A percentile compares a stretch with the other conserved stretches of the same genome.
phyloP scores from a whole-genome alignment of 257 asterid species.

The Solanum paucissectum region DNA sequence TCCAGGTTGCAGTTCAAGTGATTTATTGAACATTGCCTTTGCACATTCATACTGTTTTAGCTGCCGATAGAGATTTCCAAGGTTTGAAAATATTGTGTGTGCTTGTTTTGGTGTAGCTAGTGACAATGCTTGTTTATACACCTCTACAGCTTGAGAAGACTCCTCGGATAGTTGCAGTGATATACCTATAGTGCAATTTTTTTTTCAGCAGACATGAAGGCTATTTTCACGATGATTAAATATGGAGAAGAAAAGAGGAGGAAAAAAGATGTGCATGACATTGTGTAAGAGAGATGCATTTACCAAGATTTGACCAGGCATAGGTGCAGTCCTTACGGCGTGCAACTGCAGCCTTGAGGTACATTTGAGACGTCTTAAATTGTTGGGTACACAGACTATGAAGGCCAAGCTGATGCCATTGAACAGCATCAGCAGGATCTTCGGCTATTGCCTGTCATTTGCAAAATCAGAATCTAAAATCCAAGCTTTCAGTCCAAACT shows the following conservation, averaged over 20 bases:
- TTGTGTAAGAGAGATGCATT: background rate
- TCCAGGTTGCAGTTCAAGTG: slow-evolving; percentile 91
- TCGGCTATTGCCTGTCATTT: slow-evolving; percentile 69
- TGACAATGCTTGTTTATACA: slow-evolving; percentile 67
- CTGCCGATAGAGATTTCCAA: slow-evolving; percentile 84
- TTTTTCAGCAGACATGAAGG: background rate
- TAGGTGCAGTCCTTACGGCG: slow-evolving; percentile 64
- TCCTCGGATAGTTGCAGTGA: slow-evolving; percentile 74
- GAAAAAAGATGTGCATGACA: background rate
- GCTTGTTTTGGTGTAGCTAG: slow-evolving; percentile 68
- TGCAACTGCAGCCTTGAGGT: slow-evolving; percentile 78
- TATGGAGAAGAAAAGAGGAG: background rate
- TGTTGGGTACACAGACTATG: slow-evolving; percentile 84
- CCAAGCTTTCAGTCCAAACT: background rate
- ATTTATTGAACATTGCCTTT: slow-evolving; percentile 85
- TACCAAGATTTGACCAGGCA: slow-evolving; percentile 97
- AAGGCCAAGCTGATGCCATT: slow-evolving; percentile 98
- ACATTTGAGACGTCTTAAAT: slow-evolving; percentile 61
- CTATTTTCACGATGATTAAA: background rate
- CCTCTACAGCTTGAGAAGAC: slow-evolving; percentile 67
- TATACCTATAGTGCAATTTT: slow-evolving; percentile 42
- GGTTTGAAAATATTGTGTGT: slow-evolving; percentile 66
- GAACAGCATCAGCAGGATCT: slow-evolving; percentile 91
- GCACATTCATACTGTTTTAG: slow-evolving; percentile 49
- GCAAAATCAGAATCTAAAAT: background rate